phyloP scores from a whole-genome alignment of 768 basidiomycete species.

The Leccinum subgranulosum region DNA sequence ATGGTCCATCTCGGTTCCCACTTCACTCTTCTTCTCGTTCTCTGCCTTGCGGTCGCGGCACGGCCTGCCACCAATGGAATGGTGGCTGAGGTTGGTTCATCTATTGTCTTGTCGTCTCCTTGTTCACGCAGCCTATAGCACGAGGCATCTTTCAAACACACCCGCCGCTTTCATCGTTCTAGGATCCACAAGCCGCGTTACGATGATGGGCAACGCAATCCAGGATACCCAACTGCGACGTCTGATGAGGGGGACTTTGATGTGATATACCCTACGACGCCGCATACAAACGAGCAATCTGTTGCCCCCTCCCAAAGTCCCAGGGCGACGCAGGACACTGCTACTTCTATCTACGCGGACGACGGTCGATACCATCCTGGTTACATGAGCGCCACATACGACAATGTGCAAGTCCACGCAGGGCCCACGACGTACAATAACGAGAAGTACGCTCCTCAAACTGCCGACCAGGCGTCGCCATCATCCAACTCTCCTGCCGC shows the following conservation, averaged over 20 bases:
- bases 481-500: neutral
- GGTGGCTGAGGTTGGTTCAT: conserved; percentile 9
- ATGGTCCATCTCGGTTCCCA: conserved; percentile 29
- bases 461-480: neutral
- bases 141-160: conserved; percentile 2
- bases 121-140: conserved; percentile 10
- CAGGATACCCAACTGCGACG: conserved; percentile 17
- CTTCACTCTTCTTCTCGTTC: conserved; percentile 28
- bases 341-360: conserved; percentile 6
- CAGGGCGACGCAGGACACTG: neutral
- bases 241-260: neutral
- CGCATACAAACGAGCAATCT: conserved; percentile 2
- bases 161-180: conserved; percentile 15
- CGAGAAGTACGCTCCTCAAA: conserved; percentile 7
- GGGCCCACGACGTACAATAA: conserved; percentile 20
- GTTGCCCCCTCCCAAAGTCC: neutral
- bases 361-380: conserved; percentile 13
- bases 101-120: neutral
- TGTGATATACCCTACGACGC: neutral
- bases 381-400: conserved; percentile 2
- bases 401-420: conserved; percentile 18
- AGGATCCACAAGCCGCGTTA: conserved; percentile 7
- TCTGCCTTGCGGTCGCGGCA: conserved; percentile 24
- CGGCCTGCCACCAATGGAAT: conserved; percentile 8
- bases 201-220: conserved; percentile 23